phyloP scores from a whole-genome alignment of 257 asterid species.

The Nicotiana undulata region DNA sequence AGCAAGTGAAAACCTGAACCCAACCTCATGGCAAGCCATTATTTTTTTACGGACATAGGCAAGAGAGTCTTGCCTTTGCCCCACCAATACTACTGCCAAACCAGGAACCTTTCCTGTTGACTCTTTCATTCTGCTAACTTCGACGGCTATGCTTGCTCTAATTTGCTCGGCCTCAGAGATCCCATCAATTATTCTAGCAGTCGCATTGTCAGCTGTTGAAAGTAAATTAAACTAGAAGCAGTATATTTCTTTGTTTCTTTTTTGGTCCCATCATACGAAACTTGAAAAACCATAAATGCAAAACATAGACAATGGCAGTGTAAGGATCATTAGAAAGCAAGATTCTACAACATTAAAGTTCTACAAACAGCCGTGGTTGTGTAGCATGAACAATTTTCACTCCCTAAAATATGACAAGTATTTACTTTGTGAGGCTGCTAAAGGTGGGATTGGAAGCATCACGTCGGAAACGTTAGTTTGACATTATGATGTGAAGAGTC shows the following conservation, averaged over 20 bases:
- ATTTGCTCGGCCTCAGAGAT: conserved; percentile 52
- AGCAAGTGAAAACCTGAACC: conserved; percentile 47
- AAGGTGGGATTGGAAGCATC: background rate
- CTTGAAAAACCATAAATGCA: background rate
- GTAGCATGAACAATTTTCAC: background rate
- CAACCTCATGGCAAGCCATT: conserved; percentile 78
- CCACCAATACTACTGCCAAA: conserved; percentile 77
- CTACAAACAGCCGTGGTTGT: background rate
- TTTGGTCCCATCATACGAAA: background rate
- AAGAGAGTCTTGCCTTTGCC: conserved; percentile 67
- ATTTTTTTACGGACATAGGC: conserved; percentile 69
- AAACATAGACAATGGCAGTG: background rate
- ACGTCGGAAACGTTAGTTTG: background rate
- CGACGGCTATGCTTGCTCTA: conserved; percentile 57
- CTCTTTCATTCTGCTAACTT: conserved; percentile 57
- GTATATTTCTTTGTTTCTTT: conserved; percentile 5
- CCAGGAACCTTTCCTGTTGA: conserved; percentile 64
- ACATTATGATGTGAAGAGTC: background rate
- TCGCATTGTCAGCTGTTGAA: conserved; percentile 28
- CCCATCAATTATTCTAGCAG: conserved; percentile 62
- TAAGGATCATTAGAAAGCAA: background rate
- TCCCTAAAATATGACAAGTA: background rate
- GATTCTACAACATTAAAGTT: background rate
- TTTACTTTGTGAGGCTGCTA: background rate
- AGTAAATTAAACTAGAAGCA: conserved; percentile 10